Evolutionary conservation across 768 basidiomycete genomes (phyloP), one percentile per base, ranked within the genome.

Genomic region (Kwoniella botswanensis): DNA sequence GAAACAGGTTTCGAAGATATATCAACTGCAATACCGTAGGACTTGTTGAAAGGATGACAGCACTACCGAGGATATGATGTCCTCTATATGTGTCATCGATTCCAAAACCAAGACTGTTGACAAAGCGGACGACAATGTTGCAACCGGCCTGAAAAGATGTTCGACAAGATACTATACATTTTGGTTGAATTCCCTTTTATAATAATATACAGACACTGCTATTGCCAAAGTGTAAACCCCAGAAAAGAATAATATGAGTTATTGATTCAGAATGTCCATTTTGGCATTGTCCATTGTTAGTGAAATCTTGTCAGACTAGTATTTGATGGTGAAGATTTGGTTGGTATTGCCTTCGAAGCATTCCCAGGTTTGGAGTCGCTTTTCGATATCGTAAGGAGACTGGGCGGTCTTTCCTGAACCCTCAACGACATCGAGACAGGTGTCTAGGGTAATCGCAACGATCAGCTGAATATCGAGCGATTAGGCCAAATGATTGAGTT

Each of bases 311-410:
- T 50, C 46, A 18, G 1, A 13, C 29, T 35, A 57, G 42, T 70
- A 56, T 22, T 50, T 43, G 62, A 70, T 54, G 29, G 53, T 44
- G 62, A 70, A 70, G 29, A 56, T 46, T 56, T 70, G 68, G 50
- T 70, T 52, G 62, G 61, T 64, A 44, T 63, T 58, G 6, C 43
- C 62, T 22, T 55, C 54, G 55, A 58, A 56, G 55, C 68, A 70
- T 56, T 63, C 55, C 54, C 60, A 70, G 13, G 61, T 70, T 46
- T 70, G 68, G 17, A 70, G 54, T 26, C 29, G n/a, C 42, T 67
- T 21, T 29, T 59, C 66, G 44, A 60, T 59, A 29, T 26, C 43
- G 57, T 67, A 67, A 22, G 66, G 66, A n/a, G 43, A 21, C 5
- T n/a, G 21, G 22, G 42, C 29, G n/a, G 46, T 60, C n/a, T 35